Base-by-base conservation (phyloP, 805 yeast species). In the Metschnikowia cerradonensis region DNA sequence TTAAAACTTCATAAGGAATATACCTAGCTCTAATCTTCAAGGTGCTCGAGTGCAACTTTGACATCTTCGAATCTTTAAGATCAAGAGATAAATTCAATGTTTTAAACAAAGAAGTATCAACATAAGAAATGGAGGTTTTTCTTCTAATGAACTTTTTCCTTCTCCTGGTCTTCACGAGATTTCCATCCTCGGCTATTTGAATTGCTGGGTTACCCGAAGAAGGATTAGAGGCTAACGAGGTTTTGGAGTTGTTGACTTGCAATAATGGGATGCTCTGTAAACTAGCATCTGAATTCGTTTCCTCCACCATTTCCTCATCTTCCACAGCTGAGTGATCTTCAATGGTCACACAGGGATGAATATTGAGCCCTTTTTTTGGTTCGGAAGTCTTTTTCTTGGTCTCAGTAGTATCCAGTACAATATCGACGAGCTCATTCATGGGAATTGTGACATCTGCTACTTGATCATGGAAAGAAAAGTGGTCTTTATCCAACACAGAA, bases 401-500 rank as follows among this genome's bases (percentile, higher is more conserved):
- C 10, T 43, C 32, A 22, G 8, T 11, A n/a, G 41, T 26, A 6
- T 22, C 34, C 39, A 44, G 33, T 14, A 26, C 41, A 41, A 71
- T 66, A 14, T 65, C 66, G 4, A 53, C 75, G 15, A 86, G 61
- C 14, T 82, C 82, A 6, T 66, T 56, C 43, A 90, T 70, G 0
- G 86, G 78, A 17, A 90, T 63, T 3, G 80, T 69, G 5, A 82
- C 81, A 20, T 73, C 72, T 6, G 95, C 96, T 11, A 94, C 89
- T 41, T 82, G 78, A 60, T 92, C 97, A 65, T 94, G 90, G 55
- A 78, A 83, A 0, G 97, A 83, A 52, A 91, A 77, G 33, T 82
- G 78, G 65, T 92, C 99, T 56, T 86, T 88, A 65, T 92, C 99
- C 63, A 90, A 71, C 3, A 94, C 83, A 26, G 84, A 78, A 61